Base-by-base conservation (phyloP, 169 alveolate species). In the Plasmodium yoelii region DNA sequence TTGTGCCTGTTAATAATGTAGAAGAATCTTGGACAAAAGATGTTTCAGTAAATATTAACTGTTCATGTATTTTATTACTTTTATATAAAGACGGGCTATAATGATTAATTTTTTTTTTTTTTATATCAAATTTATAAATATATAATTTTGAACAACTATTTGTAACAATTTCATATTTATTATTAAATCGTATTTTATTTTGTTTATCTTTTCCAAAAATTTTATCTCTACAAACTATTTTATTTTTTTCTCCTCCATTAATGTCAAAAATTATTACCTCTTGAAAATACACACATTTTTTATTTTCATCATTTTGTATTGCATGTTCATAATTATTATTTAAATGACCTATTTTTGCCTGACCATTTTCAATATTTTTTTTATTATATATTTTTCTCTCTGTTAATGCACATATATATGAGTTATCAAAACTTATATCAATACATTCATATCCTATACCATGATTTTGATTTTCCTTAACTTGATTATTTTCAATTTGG, bases 41-140 rank as follows among this genome's bases (percentile, higher is more conserved):
- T 55, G 91, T 59, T 15, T 86, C 91, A 4, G 91, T 86, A 47
- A 86, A 86, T 10, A 86, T 86, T 26, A 86, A 69, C 34, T 65
- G 73, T 61, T 86, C 91, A 70, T 69, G 18, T 69, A 70, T 28
- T 86, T 69, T 86, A 72, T 70, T 86, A 53, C 87, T 86, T 60
- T 86, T 86, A 47, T 86, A 86, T 46, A 86, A 70, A 51, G 91
- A 86, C 15, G 91, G 91, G 60, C 91, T 86, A 53, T 86, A 86
- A 86, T 86, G 91, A 24, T 28, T 86, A 22, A 86, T 68, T 4
- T 61, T 57, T 86, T 74, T 68, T 44, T 70, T 28, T 57, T 68
- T 86, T 49, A 69, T 86, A 2, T 59, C 87, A 86, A 86, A 86
- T n/a, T 86, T 56, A 34, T 86, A 86, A 60, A 86, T 59, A 24